Evolutionary conservation across 345 rosid genomes (phyloP), one percentile per base, ranked within the genome.

Genomic region (Brassica incana): DNA sequence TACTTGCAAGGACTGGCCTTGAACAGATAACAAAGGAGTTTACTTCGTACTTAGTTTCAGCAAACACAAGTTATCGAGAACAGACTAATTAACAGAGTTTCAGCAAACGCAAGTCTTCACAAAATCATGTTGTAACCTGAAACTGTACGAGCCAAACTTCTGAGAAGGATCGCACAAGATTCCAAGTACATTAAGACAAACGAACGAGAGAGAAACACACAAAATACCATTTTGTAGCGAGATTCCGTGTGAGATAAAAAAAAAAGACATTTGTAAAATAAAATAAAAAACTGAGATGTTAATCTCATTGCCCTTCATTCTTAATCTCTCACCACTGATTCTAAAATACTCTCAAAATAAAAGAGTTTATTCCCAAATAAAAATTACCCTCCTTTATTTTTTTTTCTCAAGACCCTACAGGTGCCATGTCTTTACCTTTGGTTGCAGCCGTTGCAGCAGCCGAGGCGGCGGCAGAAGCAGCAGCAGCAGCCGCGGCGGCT

Each of bases 401-500:
- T 48, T 81, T 48, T 23, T 23, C 25, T 23, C 25, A 92, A 71
- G 97, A 90, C 73, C 97, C 97, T 65, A 90, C 99, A 4, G 95
- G 87, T 77, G 97, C 94, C 79, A 92, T 48, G 75, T 93, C 95
- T 85, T 94, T 94, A 58, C 89, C 78, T 79, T 89, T 87, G 54
- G 94, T 90, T 5, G 93, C 90, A 3, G 90, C 92, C 0, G 88
- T 85, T 5, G 93, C 91, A 1, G 95, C 86, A 0, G 92, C 91
- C 0, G 97, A 88, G 0, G 95, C 91, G 0, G 95, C 93, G 0
- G 93, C 93, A 0, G 97, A 78, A 0, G 90, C 87, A 0, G 93
- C 87, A 0, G 93, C 86, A 0, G 92, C 92, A 0, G 96, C 94
- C 0, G 94, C 93, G 0, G 93, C 95, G 0, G 95, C 92, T 5